phyloP scores from a whole-genome alignment of 31 red algal species.

The Bonnemaisonia californica region DNA sequence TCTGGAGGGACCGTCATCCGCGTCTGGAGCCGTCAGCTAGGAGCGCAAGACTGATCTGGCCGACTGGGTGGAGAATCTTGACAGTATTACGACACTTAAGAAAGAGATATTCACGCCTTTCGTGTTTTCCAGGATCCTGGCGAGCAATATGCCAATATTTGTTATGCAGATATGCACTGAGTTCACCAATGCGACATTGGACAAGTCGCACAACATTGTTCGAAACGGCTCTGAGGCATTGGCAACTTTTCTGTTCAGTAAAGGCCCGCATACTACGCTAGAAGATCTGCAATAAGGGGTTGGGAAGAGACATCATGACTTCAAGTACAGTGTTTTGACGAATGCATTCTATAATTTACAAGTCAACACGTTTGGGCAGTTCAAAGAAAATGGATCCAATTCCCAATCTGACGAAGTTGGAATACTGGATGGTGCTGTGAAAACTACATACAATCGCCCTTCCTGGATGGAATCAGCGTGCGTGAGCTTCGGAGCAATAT shows the following conservation, averaged over 20 bases:
- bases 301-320: conserved; percentile 6
- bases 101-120: conserved; percentile 1
- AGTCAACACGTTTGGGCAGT: not conserved
- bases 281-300: not conserved
- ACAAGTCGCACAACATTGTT: not conserved
- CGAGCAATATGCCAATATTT: not conserved
- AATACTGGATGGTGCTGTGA: not conserved
- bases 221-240: not conserved
- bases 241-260: not conserved
- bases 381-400: not conserved
- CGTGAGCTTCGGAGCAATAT: not conserved
- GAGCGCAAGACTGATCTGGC: conserved; percentile 6
- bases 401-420: not conserved
- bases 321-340: not conserved
- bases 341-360: not conserved
- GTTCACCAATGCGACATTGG: not conserved
- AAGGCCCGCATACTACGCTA: not conserved
- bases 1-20: too few relatives aligned
- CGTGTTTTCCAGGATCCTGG: not conserved
- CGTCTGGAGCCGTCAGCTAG: too few relatives aligned
- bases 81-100: not conserved
- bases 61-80: not conserved
- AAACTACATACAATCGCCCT: not conserved
- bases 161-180: not conserved
- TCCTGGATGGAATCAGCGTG: not conserved